phyloP scores from a whole-genome alignment of 148 eudicot genomes.

The Salicornia ramosissima region DNA sequence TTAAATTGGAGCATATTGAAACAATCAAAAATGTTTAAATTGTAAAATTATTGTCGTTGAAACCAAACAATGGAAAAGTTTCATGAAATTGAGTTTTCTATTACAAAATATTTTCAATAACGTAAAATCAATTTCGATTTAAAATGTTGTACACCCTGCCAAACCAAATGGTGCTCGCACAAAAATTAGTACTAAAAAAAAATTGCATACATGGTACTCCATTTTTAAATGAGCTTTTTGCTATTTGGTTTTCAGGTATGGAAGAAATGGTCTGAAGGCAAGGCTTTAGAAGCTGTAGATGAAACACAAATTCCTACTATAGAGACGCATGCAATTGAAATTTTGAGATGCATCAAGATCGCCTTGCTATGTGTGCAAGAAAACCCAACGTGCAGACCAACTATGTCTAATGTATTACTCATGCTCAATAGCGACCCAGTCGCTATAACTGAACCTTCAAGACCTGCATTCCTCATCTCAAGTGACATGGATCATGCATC shows the following conservation, averaged over 20 bases:
- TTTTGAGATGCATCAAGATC: conserved; percentile 32
- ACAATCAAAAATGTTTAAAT: too few relatives aligned
- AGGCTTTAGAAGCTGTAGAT: conserved; percentile 19
- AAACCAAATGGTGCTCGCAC: too few relatives aligned
- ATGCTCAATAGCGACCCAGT: conserved; percentile 27
- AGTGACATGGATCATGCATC: background rate
- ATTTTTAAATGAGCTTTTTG: background rate
- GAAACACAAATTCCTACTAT: background rate
- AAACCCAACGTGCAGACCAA: conserved; percentile 31
- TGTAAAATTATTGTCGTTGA: too few relatives aligned
- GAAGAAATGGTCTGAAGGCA: conserved; percentile 31
- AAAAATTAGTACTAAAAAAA: too few relatives aligned
- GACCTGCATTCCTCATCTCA: conserved; percentile 25
- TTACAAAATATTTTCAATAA: too few relatives aligned
- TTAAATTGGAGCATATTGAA: too few relatives aligned
- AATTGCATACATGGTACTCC: too few relatives aligned
- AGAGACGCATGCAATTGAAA: background rate
- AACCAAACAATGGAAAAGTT: too few relatives aligned
- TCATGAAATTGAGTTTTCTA: too few relatives aligned
- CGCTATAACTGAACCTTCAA: conserved; percentile 27
- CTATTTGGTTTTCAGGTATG: conserved; percentile 22
- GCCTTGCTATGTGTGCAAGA: conserved; percentile 40
- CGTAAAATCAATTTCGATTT: too few relatives aligned
- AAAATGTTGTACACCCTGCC: too few relatives aligned
- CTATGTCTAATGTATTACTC: conserved; percentile 27